Percentiles rank a stretch among this genome's conserved stretches.
Conservation (phyloP, 116 monocot species). For the Phalaenopsis hybrid region DNA sequence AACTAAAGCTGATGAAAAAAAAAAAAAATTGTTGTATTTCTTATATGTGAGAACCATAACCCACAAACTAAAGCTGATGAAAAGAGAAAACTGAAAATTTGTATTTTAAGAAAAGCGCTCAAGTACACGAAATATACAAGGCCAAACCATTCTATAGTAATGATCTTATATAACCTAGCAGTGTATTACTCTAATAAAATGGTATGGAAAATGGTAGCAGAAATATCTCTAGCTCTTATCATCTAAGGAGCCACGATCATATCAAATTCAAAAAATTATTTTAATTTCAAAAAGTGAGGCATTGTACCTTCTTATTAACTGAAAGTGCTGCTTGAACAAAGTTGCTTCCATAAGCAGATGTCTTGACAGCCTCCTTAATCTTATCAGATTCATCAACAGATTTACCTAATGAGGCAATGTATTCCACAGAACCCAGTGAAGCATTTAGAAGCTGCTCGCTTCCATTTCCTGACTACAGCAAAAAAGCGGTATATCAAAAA, state of each 20-base stretch:
- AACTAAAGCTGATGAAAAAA: no score
- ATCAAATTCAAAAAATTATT: background rate
- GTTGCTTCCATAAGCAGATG: constrained; percentile 64
- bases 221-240: background rate
- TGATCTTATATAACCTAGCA: background rate
- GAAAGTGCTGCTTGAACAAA: constrained; percentile 93
- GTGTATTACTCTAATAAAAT: background rate
- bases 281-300: background rate
- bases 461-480: constrained; percentile 45
- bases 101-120: background rate
- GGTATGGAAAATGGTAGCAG: background rate
- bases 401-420: constrained; percentile 76
- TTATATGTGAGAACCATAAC: no score
- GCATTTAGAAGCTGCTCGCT: constrained; percentile 48
- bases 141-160: background rate
- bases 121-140: background rate
- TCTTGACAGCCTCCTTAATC: constrained; percentile 62
- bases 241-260: background rate
- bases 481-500: constrained; percentile 10
- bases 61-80: no score
- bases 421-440: constrained; percentile 93
- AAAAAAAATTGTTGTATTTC: no score
- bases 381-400: constrained; percentile 55
- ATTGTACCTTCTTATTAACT: constrained; percentile 69
- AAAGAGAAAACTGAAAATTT: no score